phyloP scores from a whole-genome alignment of 192 early-diverging fungal genomes.

The Bifiguratus adelaidae region DNA sequence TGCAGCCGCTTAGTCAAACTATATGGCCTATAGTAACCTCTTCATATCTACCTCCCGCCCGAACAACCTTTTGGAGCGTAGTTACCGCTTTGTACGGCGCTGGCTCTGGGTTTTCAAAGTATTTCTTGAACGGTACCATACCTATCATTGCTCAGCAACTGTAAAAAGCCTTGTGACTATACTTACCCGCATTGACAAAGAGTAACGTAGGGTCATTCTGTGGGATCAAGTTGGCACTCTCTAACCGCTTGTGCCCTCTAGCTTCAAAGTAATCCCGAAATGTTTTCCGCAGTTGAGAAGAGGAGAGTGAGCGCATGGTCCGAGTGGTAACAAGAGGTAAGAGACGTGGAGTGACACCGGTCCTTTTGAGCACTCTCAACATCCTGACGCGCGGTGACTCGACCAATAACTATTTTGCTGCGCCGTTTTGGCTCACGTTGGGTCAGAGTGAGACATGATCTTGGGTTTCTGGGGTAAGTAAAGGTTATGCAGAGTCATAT shows the following conservation, averaged over 20 bases:
- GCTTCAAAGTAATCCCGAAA: constrained; percentile 37
- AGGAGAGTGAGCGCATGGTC: constrained; percentile 13
- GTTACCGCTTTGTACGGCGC: constrained; percentile 34
- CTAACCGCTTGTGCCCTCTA: constrained; percentile 20
- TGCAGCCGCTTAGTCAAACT: too few species aligned
- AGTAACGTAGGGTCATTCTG: constrained; percentile 43
- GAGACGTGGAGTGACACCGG: too few species aligned
- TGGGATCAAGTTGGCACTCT: constrained; percentile 37
- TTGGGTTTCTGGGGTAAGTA: constrained; percentile 59
- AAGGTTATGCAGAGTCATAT: too few species aligned
- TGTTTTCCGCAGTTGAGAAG: constrained; percentile 26
- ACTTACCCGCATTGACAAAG: constrained; percentile 45
- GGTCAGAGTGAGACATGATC: constrained; percentile 31
- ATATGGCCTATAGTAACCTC: too few species aligned
- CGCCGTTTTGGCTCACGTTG: too few species aligned
- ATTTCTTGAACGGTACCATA: constrained; percentile 48
- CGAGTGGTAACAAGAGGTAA: too few species aligned
- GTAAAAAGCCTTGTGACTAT: not conserved
- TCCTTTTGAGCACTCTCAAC: too few species aligned
- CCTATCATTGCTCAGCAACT: constrained; percentile 13
- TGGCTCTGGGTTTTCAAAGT: constrained; percentile 32
- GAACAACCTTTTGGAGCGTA: constrained; percentile 39
- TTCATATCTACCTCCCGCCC: constrained; percentile 37
- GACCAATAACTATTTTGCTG: too few species aligned
- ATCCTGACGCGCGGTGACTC: too few species aligned